phyloP scores from a whole-genome alignment of 1,284 basidiomycete genomes.

The Neonothopanus nambi region DNA sequence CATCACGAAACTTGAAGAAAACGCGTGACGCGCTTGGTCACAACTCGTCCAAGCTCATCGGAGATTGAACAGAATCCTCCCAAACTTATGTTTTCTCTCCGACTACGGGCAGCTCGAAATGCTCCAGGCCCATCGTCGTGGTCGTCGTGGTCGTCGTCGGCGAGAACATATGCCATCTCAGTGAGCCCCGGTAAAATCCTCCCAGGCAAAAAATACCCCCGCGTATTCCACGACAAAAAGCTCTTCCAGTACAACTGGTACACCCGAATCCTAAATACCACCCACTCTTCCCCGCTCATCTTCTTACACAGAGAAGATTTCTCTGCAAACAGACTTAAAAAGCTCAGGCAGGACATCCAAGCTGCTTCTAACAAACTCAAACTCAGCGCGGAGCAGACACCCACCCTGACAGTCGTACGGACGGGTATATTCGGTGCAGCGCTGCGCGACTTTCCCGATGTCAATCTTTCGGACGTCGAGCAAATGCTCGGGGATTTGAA shows the following conservation, averaged over 20 bases:
- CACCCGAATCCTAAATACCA: conserved; percentile 58
- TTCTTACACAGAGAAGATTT: conserved; percentile 74
- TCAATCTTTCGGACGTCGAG: conserved; percentile 48
- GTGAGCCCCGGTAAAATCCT: conserved; percentile 53
- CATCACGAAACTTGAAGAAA: no score
- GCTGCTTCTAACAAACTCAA: conserved; percentile 49
- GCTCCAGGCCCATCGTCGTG: no score
- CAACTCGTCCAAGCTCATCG: no score
- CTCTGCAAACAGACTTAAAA: conserved; percentile 58
- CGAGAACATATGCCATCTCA: conserved; percentile 52
- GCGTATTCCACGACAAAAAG: conserved; percentile 72
- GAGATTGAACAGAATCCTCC: no score
- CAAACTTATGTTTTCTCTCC: no score
- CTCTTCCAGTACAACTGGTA: conserved; percentile 76
- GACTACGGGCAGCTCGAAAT: no score
- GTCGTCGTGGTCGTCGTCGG: no score
- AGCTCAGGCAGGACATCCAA: conserved; percentile 64
- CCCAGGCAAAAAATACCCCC: conserved; percentile 52
- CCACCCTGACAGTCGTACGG: conserved; percentile 64
- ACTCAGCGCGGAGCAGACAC: conserved; percentile 34
- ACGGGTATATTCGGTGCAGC: conserved; percentile 74
- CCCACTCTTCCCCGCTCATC: conserved; percentile 55
- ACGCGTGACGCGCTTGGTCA: background rate
- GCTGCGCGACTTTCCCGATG: conserved; percentile 55
- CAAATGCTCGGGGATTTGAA: conserved; percentile 54